phyloP scores from a whole-genome alignment of 176 grass and related monocot genomes.

The Chloris gayana region DNA sequence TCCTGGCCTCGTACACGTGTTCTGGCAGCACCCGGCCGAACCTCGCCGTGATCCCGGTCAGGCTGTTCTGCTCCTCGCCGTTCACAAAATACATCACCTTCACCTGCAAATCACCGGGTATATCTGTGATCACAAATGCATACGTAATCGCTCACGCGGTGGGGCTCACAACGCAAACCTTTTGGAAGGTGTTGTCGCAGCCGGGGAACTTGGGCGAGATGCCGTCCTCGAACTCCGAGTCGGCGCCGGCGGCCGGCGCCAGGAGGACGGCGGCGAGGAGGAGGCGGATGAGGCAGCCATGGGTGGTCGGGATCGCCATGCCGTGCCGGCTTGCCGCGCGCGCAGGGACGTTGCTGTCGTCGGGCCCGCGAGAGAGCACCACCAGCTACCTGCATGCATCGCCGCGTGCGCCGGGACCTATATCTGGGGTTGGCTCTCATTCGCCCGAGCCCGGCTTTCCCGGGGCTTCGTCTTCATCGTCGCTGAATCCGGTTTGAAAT shows the following conservation, averaged over 20 bases:
- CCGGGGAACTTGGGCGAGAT: conserved; percentile 62
- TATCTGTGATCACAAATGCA: too few species aligned
- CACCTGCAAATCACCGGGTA: conserved; percentile 45
- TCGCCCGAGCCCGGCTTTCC: not conserved
- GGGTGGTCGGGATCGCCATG: conserved; percentile 46
- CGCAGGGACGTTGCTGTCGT: not conserved
- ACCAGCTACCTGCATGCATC: conserved; percentile 33
- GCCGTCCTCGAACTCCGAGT: conserved; percentile 47
- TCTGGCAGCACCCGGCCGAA: conserved; percentile 66
- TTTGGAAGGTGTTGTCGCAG: conserved; percentile 64
- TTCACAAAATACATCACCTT: conserved; percentile 78
- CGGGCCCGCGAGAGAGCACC: not conserved
- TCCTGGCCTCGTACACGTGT: conserved; percentile 15
- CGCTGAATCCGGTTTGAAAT: not conserved
- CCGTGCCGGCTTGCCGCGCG: conserved; percentile 17
- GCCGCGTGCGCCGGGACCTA: not conserved
- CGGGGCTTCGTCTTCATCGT: not conserved
- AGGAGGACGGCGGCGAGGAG: conserved; percentile 42
- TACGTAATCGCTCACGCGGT: too few species aligned
- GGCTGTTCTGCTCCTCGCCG: conserved; percentile 49
- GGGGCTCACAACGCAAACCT: conserved; percentile 49
- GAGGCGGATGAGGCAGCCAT: conserved; percentile 14
- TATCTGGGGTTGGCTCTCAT: not conserved
- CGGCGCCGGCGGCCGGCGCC: conserved; percentile 27
- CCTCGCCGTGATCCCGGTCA: conserved; percentile 70